Base-by-base conservation (phyloP, 2,329 filamentous ascomycete species). In the Hortaea sp. region DNA sequence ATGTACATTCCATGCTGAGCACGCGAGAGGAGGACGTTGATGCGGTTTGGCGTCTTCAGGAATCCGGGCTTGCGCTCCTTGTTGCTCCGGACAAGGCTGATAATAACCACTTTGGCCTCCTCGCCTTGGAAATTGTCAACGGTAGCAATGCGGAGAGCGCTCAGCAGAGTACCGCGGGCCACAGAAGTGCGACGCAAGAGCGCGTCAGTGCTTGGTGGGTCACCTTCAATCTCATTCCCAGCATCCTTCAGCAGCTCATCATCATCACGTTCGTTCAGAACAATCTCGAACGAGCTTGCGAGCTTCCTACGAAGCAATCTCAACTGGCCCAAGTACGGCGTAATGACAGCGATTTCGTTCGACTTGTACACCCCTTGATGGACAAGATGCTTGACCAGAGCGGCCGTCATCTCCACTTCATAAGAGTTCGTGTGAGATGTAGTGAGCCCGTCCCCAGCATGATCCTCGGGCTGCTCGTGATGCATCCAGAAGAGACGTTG, bases 61-160 rank as follows among this genome's bases (percentile, higher is more conserved):
- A 88, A 89, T 0, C 84, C 85, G 12, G 75, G 74, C 5, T 72
- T 75, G 6, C 64, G 66, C 6, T 73, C 55, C 0, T 61, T 50
- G 53, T 89, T 89, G 63, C 82, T 85, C 37, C 85, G 75, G 0
- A 87, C 82, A 0, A 89, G 67, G 0, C 81, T 85, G 0, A 88
- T 68, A 2, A 89, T 68, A 0, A 89, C 70, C 6, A 89, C 67
- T 43, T 85, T 81, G 1, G 79, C 80, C 56, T 89, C 84, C 57
- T 89, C 84, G 0, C 84, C 85, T 54, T 89, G 82, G 45, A 85
- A 88, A 51, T 87, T 88, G 48, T 58, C 56, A 44, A 87, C 75
- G 0, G 81, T 87, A 0, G 82, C 80, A 0, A 82, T 62, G 4
- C 77, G 66, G 2, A 84, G 60, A 1, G 66, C 68, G 27, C 75